These are phyloP conservation scores for Russula griseocarnosa DNA, from an alignment of 768 basidiomycete genomes.

Conservation along the genomic window DNA sequence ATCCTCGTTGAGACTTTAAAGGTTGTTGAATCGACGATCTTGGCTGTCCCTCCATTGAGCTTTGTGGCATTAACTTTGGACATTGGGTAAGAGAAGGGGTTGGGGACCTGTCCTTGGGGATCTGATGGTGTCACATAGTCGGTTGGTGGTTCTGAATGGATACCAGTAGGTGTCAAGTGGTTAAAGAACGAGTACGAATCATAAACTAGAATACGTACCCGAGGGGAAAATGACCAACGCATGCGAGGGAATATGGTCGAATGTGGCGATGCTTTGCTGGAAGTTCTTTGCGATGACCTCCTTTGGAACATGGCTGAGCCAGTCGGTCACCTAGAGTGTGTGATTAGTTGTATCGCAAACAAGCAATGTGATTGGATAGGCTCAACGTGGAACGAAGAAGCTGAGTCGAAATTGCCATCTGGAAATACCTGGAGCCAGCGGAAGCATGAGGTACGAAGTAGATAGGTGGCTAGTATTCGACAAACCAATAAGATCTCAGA, in stretches of 20 bases:
- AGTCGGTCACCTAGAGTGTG: slow-evolving; percentile 33
- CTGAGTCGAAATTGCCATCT: slow-evolving; percentile 37
- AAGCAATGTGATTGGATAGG: not conserved
- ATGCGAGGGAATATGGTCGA: slow-evolving; percentile 33
- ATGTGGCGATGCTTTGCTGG: slow-evolving; percentile 32
- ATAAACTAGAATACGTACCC: slow-evolving; percentile 17
- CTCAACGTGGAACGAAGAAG: slow-evolving; percentile 37
- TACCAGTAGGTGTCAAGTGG: not conserved
- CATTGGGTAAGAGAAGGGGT: slow-evolving; percentile 47
- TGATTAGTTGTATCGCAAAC: not conserved
- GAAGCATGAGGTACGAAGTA: not conserved
- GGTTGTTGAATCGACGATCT: slow-evolving; percentile 45
- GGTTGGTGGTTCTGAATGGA: slow-evolving; percentile 30
- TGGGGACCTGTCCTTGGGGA: slow-evolving; percentile 45
- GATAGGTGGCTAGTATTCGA: not conserved
- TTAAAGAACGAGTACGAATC: not conserved
- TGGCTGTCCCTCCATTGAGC: slow-evolving; percentile 41
- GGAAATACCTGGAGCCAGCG: slow-evolving; percentile 35
- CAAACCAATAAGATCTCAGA: slow-evolving; percentile 37
- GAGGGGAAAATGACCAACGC: slow-evolving; percentile 36
- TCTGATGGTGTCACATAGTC: slow-evolving; percentile 38
- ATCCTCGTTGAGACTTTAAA: slow-evolving; percentile 53
- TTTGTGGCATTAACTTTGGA: slow-evolving; percentile 45
- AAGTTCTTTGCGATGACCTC: slow-evolving; percentile 40
- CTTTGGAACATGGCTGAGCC: slow-evolving; percentile 36